Evolutionary conservation across 1,139 yeast genomes (phyloP), one percentile per base, ranked within the genome.

Genomic region (Debaryomycetaceae sp.): DNA sequence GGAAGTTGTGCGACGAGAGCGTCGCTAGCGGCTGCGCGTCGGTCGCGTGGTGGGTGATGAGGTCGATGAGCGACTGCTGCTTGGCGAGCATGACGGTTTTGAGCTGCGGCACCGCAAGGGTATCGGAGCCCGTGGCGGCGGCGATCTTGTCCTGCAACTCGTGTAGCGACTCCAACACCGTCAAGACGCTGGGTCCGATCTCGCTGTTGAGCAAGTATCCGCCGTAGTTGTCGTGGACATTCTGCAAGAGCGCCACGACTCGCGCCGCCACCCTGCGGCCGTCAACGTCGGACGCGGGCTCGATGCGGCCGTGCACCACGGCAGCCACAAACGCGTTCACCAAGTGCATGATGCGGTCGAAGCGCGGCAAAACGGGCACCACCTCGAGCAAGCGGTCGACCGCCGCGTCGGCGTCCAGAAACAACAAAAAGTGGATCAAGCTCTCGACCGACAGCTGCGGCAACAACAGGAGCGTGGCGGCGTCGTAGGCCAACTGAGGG

Each of bases 361-460:
- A 69, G 42, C 75, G 75, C 14, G 83, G 82, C 35, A 82, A 60
- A 22, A 85, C 50, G 0, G 96, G 95, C 28, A 85, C 53, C 9
- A 78, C 64, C 25, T 71, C 53, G 16, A 82, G 58, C 4, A 83
- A 56, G 32, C 75, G 73, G 16, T 50, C 49, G 4, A 72, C 62
- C 8, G 5, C 20, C 7, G 26, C 25, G 4, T 5, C 12, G 4
- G 26, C 29, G 7, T 13, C 13, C 4, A n/a, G 16, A 54, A 84
- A 84, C 5, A 85, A 53, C 20, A 83, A 61, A 8, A 83, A 75
- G 52, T 86, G 96, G 38, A 88, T 71, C 25, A 86, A 64, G 25
- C 88, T 72, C 49, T 85, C 95, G 12, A 77, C 51, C 1, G 85
- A 51, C 3, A 40, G 30, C 14, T 21, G 33, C 8, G 24, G 21